Evolutionary conservation across 2,329 filamentous ascomycete genomes (phyloP), one percentile per base, ranked within the genome.

Genomic region (Exophiala mesophila): DNA sequence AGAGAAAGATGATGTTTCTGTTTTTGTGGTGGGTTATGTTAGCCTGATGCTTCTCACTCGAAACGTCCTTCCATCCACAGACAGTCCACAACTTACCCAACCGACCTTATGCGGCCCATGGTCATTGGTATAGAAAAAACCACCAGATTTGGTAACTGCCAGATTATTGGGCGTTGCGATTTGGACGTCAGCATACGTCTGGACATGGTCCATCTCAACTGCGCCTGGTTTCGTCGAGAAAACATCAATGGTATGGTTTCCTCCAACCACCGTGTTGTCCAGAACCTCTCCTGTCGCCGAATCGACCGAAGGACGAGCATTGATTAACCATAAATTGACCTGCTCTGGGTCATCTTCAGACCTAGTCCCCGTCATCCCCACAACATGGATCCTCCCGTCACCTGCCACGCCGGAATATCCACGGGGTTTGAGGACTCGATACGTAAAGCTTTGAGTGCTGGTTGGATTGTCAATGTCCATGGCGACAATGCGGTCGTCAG

Each of bases 121-220:
- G 32, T 64, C 63, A 45, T 66, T 66, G 3, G 62, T 62, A 32
- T 64, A 57, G n/a, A 62, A 51, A 39, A 66, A 64, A 1, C 56
- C 56, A 28, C 63, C 53, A 38, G 61, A 59, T 9, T 45, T 53
- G 1, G 58, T 54, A 45, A 62, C 60, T 5, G 60, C 58, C n/a
- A 65, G 44, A 15, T 57, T 53, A 47, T 67, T 67, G 6, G 63
- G 60, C 2, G 63, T 59, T n/a, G 58, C 39, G 30, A 66, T 61
- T 10, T 58, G 50, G 26, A 59, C 52, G 13, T 49, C 28, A 29
- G 60, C 59, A 24, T 43, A 49, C 2, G 63, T 65, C 28, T 57
- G 57, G 7, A 64, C 51, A 45, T 66, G 58, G 16, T 47, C 46
- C 53, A 65, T 58, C 1, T 28, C 53, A 2, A 49, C 33, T 7